Percentiles rank a stretch among this genome's conserved stretches.
Evolutionary conservation across 768 basidiomycete species (phyloP).

Genomic region (Rhodotorula diobovata): DNA sequence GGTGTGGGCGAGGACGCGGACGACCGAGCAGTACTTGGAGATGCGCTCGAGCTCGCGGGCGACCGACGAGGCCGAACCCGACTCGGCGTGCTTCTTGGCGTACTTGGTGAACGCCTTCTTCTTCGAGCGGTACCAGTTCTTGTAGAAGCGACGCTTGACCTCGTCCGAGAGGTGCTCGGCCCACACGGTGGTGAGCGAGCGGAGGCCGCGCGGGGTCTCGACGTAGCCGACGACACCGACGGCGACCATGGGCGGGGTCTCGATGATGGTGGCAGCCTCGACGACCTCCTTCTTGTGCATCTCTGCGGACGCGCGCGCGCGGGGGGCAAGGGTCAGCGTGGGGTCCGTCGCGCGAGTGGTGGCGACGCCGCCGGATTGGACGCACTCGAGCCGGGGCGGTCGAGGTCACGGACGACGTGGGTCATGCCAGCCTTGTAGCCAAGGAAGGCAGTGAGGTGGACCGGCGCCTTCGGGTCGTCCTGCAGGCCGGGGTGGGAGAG

Average conservation of each 20-base stretch:
- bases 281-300: conserved; percentile 99
- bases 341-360: background rate
- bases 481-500: conserved; percentile 45
- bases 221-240: conserved; percentile 99
- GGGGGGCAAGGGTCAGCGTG: background rate
- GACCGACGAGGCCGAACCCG: conserved; percentile 75
- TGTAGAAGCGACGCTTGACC: conserved; percentile 96
- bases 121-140: conserved; percentile 78
- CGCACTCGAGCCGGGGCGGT: conserved; percentile 98
- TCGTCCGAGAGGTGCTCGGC: conserved; percentile 97
- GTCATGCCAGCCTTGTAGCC: conserved; percentile 99
- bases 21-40: conserved; percentile 99
- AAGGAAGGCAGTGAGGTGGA: conserved; percentile 95
- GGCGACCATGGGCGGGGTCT: conserved; percentile 93
- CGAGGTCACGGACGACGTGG: conserved; percentile 97
- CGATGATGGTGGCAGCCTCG: conserved; percentile 91
- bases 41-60: conserved; percentile 97
- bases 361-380: conserved; percentile 38
- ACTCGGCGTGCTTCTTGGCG: conserved; percentile 97
- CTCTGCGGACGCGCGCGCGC: conserved; percentile 56
- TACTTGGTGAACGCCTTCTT: conserved; percentile 99
- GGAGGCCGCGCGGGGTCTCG: conserved; percentile 97
- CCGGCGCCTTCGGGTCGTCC: conserved; percentile 99
- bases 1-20: conserved; percentile 98
- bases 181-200: conserved; percentile 95